phyloP scores from a whole-genome alignment of 2,329 filamentous ascomycete species.

The Sphaerulina vaccinii region DNA sequence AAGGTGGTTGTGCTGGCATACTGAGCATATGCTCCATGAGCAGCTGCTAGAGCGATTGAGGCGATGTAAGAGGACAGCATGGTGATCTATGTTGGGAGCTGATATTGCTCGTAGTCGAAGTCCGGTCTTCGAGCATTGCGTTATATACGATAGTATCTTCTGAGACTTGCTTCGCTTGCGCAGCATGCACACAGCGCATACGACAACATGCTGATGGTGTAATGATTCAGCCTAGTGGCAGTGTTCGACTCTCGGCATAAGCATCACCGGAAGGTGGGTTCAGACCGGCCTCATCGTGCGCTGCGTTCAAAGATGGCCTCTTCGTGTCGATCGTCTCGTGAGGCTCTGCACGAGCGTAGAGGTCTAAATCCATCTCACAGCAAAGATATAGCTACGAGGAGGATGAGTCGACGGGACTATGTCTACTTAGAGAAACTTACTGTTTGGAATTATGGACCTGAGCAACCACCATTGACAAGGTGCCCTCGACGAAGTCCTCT shows the following conservation, averaged over 20 bases:
- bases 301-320: background rate
- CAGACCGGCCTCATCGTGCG: background rate
- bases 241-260: background rate
- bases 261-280: background rate
- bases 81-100: background rate
- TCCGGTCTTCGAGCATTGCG: background rate
- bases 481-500: too few relatives aligned
- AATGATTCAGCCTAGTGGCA: background rate
- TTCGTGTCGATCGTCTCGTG: background rate
- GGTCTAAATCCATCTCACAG: too few relatives aligned
- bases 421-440: too few relatives aligned
- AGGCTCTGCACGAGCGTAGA: background rate
- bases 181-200: background rate
- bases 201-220: background rate
- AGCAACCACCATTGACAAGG: too few relatives aligned
- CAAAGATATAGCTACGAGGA: too few relatives aligned
- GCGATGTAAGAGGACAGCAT: background rate
- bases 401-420: too few relatives aligned
- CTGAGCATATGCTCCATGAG: constrained; percentile 1
- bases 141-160: background rate
- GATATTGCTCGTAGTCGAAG: background rate
- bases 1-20: constrained; percentile 13
- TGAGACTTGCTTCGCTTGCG: background rate
- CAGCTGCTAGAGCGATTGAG: background rate
- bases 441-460: too few relatives aligned